Conservation (phyloP, 1,139 yeast genomes). For the Chernovozyma aurita region DNA sequence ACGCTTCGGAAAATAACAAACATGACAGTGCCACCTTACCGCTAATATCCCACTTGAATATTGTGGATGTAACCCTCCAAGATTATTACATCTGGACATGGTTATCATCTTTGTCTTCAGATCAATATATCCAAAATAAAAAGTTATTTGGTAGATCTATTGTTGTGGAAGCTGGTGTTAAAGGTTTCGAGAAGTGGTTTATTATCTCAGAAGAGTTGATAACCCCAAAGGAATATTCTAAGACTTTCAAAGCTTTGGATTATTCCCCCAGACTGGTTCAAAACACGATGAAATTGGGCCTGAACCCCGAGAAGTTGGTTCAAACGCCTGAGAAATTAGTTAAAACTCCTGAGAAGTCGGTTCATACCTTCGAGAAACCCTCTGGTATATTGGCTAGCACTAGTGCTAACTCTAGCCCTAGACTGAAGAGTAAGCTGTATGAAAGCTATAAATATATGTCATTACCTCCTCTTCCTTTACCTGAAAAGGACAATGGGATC, state of each 20-base stretch:
- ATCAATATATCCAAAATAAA: constrained; percentile 63
- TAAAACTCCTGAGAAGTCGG: background rate
- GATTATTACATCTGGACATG: constrained; percentile 92
- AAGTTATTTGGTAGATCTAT: constrained; percentile 75
- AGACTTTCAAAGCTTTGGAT: constrained; percentile 17
- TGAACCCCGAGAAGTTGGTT: background rate
- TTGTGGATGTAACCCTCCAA: constrained; percentile 67
- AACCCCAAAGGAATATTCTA: constrained; percentile 36
- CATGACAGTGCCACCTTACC: constrained; percentile 25
- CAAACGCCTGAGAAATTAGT: background rate
- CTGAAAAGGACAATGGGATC: constrained; percentile 14
- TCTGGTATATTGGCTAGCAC: constrained; percentile 1
- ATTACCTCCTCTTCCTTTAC: constrained; percentile 32
- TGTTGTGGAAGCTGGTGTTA: constrained; percentile 66
- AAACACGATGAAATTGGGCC: background rate
- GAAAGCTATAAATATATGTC: constrained; percentile 22
- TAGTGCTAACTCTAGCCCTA: background rate
- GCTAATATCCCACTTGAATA: constrained; percentile 44
- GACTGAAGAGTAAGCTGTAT: background rate
- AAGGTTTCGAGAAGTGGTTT: constrained; percentile 82
- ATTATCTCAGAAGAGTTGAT: constrained; percentile 68
- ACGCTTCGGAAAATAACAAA: too few species aligned
- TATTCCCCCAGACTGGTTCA: constrained; percentile 1
- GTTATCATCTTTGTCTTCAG: constrained; percentile 74
- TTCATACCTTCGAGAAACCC: too few species aligned